phyloP scores from a whole-genome alignment of 495 filamentous ascomycete genomes.

The Choiromyces venosus region DNA sequence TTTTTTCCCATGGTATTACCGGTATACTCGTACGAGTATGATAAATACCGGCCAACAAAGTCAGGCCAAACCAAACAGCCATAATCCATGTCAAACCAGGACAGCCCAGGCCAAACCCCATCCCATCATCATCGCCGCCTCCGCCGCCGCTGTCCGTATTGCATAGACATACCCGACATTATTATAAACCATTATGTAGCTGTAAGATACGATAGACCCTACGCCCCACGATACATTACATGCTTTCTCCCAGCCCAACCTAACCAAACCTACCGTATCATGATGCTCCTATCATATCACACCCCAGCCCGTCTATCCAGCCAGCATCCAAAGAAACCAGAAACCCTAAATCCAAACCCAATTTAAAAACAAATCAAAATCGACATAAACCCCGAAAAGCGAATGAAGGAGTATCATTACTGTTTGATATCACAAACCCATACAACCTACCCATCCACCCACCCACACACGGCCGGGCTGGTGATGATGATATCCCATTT shows the following conservation, averaged over 20 bases:
- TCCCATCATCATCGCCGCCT: constrained; percentile 1
- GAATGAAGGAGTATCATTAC: background rate
- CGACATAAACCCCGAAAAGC: background rate
- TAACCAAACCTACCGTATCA: background rate
- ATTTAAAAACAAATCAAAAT: background rate
- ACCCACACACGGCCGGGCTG: background rate
- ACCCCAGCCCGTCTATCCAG: too few relatives aligned
- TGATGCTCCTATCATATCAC: background rate
- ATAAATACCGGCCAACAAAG: background rate
- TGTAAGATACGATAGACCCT: background rate
- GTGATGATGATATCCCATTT: background rate
- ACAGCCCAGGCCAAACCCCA: background rate
- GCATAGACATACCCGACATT: background rate
- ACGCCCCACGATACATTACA: background rate
- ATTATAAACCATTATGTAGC: background rate
- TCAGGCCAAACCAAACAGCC: background rate
- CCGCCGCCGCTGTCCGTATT: background rate
- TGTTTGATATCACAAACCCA: background rate
- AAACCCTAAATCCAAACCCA: background rate
- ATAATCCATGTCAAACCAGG: background rate
- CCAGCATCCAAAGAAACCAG: background rate
- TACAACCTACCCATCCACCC: too few relatives aligned
- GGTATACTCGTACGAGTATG: too few relatives aligned
- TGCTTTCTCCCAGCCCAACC: too few relatives aligned
- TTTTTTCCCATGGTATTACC: too few relatives aligned